Conservation (phyloP, 371 early-diverging fungal genomes). For the Actinomortierella ambigua region DNA sequence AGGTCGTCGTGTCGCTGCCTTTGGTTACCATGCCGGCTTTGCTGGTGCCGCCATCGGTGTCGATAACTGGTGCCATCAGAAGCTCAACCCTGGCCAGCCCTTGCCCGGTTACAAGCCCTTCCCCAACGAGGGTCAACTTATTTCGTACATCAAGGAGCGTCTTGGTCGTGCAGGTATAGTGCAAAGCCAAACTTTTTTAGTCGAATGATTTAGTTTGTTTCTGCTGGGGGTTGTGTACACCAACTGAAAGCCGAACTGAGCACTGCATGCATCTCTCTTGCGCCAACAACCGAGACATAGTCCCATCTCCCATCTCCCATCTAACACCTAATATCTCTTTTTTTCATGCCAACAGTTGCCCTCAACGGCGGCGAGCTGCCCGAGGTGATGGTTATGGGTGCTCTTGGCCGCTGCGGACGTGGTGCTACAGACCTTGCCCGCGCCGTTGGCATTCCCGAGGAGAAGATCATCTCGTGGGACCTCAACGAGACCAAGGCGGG, state of each 20-base stretch:
- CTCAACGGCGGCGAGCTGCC: constrained; percentile 70
- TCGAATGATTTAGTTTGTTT: too few relatives aligned
- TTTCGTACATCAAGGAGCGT: constrained; percentile 72
- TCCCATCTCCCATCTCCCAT: not conserved
- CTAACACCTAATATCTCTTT: not conserved
- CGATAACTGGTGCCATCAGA: constrained; percentile 91
- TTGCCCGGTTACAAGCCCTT: constrained; percentile 83
- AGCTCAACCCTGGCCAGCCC: constrained; percentile 47
- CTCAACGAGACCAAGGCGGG: constrained; percentile 92
- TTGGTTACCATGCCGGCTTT: constrained; percentile 97
- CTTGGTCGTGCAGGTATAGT: constrained; percentile 70
- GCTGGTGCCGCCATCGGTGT: constrained; percentile 93
- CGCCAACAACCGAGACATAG: too few relatives aligned
- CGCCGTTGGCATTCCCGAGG: constrained; percentile 87
- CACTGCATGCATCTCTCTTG: too few relatives aligned
- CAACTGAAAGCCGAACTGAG: not conserved
- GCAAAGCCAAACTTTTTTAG: not conserved
- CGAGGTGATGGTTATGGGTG: constrained; percentile 96
- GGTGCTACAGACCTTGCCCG: constrained; percentile 89
- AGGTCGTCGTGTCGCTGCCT: constrained; percentile 95
- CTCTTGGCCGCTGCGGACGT: constrained; percentile 93
- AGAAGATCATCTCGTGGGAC: constrained; percentile 94
- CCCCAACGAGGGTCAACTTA: constrained; percentile 82
- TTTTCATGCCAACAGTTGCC: constrained; percentile 17
- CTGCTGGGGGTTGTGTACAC: too few relatives aligned